A percentile compares a stretch with the other conserved stretches of the same genome.
phyloP scores from a whole-genome alignment of 176 grass and related monocot species.

The Puccinellia tenuiflora region DNA sequence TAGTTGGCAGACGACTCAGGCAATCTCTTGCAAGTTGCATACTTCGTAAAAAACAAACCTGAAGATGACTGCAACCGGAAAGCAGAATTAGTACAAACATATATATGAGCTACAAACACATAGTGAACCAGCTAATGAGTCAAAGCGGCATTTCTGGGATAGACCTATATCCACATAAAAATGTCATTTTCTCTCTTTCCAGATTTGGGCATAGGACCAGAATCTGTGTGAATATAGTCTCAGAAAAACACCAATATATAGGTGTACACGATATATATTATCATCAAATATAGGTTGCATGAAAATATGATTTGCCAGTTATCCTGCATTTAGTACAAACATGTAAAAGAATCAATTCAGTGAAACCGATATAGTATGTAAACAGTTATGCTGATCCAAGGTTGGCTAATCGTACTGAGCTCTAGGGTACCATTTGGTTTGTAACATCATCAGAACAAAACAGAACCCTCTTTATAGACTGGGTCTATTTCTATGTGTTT shows the following conservation, averaged over 20 bases:
- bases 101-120: slow-evolving; percentile 8
- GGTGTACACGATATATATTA: not conserved
- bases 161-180: not conserved
- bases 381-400: not conserved
- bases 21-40: slow-evolving; percentile 29
- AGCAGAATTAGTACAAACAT: slow-evolving; percentile 5
- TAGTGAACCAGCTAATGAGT: not conserved
- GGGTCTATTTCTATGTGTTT: not conserved
- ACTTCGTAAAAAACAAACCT: slow-evolving; percentile 48
- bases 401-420: not conserved
- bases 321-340: slow-evolving; percentile 9
- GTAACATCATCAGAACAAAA: not conserved
- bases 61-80: slow-evolving; percentile 36
- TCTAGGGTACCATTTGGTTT: slow-evolving; percentile 3
- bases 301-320: not conserved
- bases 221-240: not conserved
- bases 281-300: not conserved
- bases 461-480: slow-evolving; percentile 6
- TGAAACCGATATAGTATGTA: not conserved
- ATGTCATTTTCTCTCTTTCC: not conserved
- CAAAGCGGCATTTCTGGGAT: not conserved
- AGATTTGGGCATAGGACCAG: not conserved
- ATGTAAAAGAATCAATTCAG: slow-evolving; percentile 3
- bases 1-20: slow-evolving; percentile 18
- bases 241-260: not conserved